These are phyloP conservation scores for Hypsizygus marmoreus DNA, from an alignment of 768 basidiomycete genomes.

Conservation along the genomic window DNA sequence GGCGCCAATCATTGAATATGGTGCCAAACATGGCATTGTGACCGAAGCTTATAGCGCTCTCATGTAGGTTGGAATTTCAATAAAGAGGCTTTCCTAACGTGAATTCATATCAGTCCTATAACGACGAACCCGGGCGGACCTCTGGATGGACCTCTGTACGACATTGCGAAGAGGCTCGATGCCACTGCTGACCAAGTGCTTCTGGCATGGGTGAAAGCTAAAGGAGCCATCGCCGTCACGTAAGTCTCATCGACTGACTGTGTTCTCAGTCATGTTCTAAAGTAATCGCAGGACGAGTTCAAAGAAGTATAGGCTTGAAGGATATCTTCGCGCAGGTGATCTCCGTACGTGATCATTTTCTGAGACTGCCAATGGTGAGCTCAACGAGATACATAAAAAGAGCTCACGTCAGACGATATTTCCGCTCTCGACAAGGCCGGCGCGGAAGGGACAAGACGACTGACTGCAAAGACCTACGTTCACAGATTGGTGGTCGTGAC, in stretches of 20 bases:
- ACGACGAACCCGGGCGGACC: constrained; percentile 62
- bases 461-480: constrained; percentile 7
- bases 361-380: neutral
- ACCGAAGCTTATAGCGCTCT: constrained; percentile 75
- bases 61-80: constrained; percentile 39
- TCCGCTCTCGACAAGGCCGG: constrained; percentile 60
- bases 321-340: constrained; percentile 70
- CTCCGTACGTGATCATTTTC: constrained; percentile 42
- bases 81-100: neutral
- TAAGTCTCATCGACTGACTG: constrained; percentile 24
- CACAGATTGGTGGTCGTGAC: constrained; percentile 19
- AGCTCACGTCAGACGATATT: constrained; percentile 52
- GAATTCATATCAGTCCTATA: constrained; percentile 51
- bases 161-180: constrained; percentile 51
- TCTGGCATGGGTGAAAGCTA: constrained; percentile 71
- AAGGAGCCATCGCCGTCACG: constrained; percentile 69
- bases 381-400: constrained; percentile 28
- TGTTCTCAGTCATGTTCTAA: neutral
- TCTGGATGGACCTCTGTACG: constrained; percentile 57
- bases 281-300: constrained; percentile 53
- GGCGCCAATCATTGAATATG: constrained; percentile 57
- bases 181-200: constrained; percentile 67
- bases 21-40: constrained; percentile 57
- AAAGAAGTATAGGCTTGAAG: constrained; percentile 62
- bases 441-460: constrained; percentile 33